These are phyloP conservation scores for Taiwanofungus camphoratus DNA, from an alignment of 1,284 basidiomycete species.

Conservation along the genomic window DNA sequence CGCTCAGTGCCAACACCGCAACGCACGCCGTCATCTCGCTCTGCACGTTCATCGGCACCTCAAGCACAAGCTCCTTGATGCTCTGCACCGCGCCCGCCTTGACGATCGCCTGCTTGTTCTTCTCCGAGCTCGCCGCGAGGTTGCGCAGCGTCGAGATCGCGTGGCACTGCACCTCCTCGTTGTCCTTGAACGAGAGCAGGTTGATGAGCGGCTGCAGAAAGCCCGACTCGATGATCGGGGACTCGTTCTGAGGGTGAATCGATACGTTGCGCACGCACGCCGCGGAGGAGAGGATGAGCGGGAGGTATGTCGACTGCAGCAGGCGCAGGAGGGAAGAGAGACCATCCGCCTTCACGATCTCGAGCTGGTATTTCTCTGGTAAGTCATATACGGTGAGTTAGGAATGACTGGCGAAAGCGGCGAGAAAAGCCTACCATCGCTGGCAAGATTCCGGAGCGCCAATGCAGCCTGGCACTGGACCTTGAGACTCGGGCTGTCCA, in stretches of 20 bases:
- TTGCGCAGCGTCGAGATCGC: slow-evolving; percentile 99
- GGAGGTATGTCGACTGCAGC: slow-evolving; percentile 94
- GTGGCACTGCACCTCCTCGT: slow-evolving; percentile 99
- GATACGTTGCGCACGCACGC: slow-evolving; percentile 99
- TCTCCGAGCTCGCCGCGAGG: slow-evolving; percentile 94
- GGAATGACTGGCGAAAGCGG: background rate
- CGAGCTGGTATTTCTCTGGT: slow-evolving; percentile 96
- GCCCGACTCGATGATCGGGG: slow-evolving; percentile 97
- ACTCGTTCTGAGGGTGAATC: slow-evolving; percentile 98
- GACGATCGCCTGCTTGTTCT: slow-evolving; percentile 98
- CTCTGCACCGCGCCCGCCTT: slow-evolving; percentile 98
- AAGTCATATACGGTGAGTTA: slow-evolving; percentile 6
- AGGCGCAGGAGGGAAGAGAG: slow-evolving; percentile 90
- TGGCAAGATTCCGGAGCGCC: slow-evolving; percentile 94
- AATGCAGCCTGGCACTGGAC: slow-evolving; percentile 99
- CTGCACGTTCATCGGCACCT: slow-evolving; percentile 95
- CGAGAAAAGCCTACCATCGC: slow-evolving; percentile 64
- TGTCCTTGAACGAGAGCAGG: slow-evolving; percentile 95
- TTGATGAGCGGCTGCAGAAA: slow-evolving; percentile 97
- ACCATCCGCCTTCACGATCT: slow-evolving; percentile 96
- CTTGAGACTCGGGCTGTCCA: slow-evolving; percentile 97
- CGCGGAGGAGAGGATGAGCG: slow-evolving; percentile 97
- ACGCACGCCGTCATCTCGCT: slow-evolving; percentile 99
- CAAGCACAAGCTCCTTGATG: slow-evolving; percentile 94
- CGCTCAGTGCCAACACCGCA: slow-evolving; percentile 89